phyloP scores from a whole-genome alignment of 2,329 filamentous ascomycete species.

The Cercospora canescens region DNA sequence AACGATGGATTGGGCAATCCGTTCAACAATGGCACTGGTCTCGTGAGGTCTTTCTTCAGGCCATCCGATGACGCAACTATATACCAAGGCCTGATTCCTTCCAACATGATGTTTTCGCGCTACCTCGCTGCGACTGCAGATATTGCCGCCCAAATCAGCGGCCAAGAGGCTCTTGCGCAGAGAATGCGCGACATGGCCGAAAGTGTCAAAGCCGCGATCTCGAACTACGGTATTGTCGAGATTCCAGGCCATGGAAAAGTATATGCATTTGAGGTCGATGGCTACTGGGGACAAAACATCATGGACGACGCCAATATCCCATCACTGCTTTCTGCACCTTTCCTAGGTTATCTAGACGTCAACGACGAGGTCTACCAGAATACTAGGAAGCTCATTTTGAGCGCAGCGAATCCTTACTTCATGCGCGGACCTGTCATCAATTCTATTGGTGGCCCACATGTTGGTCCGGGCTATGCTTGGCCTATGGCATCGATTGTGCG shows the following conservation, averaged over 20 bases:
- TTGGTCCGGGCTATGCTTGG: constrained; percentile 50
- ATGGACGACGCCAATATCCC: constrained; percentile 76
- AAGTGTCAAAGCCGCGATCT: constrained; percentile 46
- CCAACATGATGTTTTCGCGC: constrained; percentile 71
- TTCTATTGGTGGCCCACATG: constrained; percentile 51
- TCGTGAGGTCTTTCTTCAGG: constrained; percentile 52
- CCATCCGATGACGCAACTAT: constrained; percentile 54
- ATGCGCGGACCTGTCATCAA: constrained; percentile 51
- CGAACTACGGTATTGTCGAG: constrained; percentile 44
- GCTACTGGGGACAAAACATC: constrained; percentile 48
- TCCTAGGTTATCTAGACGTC: constrained; percentile 57
- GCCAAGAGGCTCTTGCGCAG: constrained; percentile 49
- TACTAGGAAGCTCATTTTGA: constrained; percentile 48
- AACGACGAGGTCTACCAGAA: constrained; percentile 46
- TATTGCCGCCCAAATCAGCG: constrained; percentile 56
- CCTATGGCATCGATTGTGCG: constrained; percentile 54
- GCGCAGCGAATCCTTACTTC: constrained; percentile 50
- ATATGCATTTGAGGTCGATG: constrained; percentile 52
- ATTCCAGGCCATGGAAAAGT: constrained; percentile 41
- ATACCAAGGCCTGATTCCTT: constrained; percentile 51
- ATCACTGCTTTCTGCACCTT: constrained; percentile 64
- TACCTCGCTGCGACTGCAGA: constrained; percentile 57
- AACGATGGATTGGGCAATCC: constrained; percentile 58
- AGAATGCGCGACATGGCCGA: constrained; percentile 59
- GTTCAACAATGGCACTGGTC: constrained; percentile 49